These are phyloP conservation scores for Petasospora fabianii DNA, from an alignment of 1,139 yeast species.

Conservation along the genomic window DNA sequence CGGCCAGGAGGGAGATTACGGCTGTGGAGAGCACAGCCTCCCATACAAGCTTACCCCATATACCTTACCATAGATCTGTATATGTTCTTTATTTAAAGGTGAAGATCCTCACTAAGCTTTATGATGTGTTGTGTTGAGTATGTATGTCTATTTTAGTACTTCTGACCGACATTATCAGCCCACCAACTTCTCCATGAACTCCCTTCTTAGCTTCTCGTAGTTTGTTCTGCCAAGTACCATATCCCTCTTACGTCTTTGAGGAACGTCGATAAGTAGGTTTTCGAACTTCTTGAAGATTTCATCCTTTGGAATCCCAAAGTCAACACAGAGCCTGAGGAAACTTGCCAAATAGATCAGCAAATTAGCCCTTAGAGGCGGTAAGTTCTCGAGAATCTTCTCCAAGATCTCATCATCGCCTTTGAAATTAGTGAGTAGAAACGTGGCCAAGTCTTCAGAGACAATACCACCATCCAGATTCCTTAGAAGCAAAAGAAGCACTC, in stretches of 20 bases:
- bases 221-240: constrained; percentile 22
- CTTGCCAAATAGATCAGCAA: constrained; percentile 37
- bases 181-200: constrained; percentile 25
- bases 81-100: too few relatives aligned
- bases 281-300: constrained; percentile 28
- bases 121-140: too few relatives aligned
- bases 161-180: too few relatives aligned
- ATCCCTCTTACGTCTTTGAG: constrained; percentile 26
- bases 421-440: constrained; percentile 20
- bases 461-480: constrained; percentile 38
- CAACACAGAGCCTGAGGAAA: constrained; percentile 33
- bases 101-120: too few relatives aligned
- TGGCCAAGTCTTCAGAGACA: constrained; percentile 33
- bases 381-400: constrained; percentile 32
- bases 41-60: too few relatives aligned
- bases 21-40: too few relatives aligned
- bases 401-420: constrained; percentile 17
- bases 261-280: constrained; percentile 29
- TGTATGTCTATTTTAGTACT: too few relatives aligned
- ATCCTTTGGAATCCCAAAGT: constrained; percentile 24
- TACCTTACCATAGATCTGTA: too few relatives aligned
- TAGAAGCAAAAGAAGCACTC: constrained; percentile 32
- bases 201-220: constrained; percentile 26
- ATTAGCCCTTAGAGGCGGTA: constrained; percentile 39
- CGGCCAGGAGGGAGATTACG: too few relatives aligned